These are phyloP conservation scores for Ilyonectria robusta DNA, from an alignment of 2,329 filamentous ascomycete genomes.

Conservation along the genomic window DNA sequence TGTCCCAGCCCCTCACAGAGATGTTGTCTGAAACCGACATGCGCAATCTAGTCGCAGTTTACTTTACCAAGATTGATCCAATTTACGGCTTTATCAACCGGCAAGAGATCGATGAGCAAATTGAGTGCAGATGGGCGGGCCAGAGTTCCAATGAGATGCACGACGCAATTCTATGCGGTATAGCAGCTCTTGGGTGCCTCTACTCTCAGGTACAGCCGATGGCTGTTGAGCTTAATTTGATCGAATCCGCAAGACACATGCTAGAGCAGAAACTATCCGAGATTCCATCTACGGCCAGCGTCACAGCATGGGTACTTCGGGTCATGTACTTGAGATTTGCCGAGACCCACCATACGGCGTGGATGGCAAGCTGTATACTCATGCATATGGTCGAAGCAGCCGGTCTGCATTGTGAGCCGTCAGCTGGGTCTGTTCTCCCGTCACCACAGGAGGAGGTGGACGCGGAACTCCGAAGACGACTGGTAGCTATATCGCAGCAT, in stretches of 20 bases:
- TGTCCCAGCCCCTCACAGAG: constrained; percentile 57
- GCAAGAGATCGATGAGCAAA: constrained; percentile 48
- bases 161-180: constrained; percentile 62
- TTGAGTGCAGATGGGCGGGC: constrained; percentile 53
- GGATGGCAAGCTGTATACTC: constrained; percentile 70
- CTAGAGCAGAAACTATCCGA: constrained; percentile 58
- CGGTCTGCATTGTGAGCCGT: constrained; percentile 59
- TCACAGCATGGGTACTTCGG: constrained; percentile 68
- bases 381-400: constrained; percentile 72
- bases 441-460: constrained; percentile 47
- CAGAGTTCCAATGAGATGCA: constrained; percentile 36
- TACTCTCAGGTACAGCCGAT: constrained; percentile 63
- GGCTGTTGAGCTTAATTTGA: constrained; percentile 60
- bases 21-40: constrained; percentile 64
- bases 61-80: constrained; percentile 67
- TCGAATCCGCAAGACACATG: constrained; percentile 60
- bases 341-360: constrained; percentile 66
- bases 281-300: constrained; percentile 54
- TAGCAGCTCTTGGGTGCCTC: constrained; percentile 68
- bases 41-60: constrained; percentile 59
- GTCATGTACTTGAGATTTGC: constrained; percentile 68
- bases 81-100: constrained; percentile 65
- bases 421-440: constrained; percentile 45
- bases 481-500: constrained; percentile 68
- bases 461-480: constrained; percentile 57